Evolutionary conservation across 257 asterid genomes (phyloP), one percentile per base, ranked within the genome.

Genomic region (Rauvolfia tetraphylla): DNA sequence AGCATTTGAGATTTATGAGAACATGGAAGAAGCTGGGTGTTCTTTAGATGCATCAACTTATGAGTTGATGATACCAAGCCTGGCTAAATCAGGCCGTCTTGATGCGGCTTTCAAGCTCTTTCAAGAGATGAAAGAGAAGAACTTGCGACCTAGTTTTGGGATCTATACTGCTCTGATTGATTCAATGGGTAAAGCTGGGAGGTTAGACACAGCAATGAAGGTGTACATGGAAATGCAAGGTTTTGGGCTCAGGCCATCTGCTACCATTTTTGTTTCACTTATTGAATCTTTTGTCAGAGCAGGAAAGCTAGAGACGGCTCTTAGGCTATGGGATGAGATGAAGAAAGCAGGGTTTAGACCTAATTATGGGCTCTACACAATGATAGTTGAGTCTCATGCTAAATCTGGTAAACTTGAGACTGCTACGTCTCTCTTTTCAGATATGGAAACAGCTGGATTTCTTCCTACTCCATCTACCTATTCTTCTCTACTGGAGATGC

Each of bases 381-480:
- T 90, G 90, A 87, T 95, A 79, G 93, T 95, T 48, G 99, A 95
- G 85, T 89, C 96, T 68, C 98, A 93, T 79, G 98, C 98, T 33
- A 95, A 91, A 86, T 93, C 99, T 20, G 97, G 99, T 71, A 95
- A 95, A 85, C 96, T 95, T 51, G 99, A 91, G 78, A 84, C 85
- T 76, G 99, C 99, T 18, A 91, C 88, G 96, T 88, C 96, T 42
- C 87, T 90, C 67, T 95, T 95, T 85, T 78, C 95, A 6, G 99
- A 93, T 76, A 95, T 95, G 99, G 98, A 93, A 79, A 90, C 81
- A 73, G 98, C 94, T 51, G 99, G 99, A 72, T 95, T 91, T 84
- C 84, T 95, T 75, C 98, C 99, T 29, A 93, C 97, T 36, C 98
- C 99, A 22, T 91, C 99, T 33, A 95, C 99, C 22, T 95, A 93